phyloP scores from a whole-genome alignment of 164 flowering plant species.

The Macadamia tetraphylla region DNA sequence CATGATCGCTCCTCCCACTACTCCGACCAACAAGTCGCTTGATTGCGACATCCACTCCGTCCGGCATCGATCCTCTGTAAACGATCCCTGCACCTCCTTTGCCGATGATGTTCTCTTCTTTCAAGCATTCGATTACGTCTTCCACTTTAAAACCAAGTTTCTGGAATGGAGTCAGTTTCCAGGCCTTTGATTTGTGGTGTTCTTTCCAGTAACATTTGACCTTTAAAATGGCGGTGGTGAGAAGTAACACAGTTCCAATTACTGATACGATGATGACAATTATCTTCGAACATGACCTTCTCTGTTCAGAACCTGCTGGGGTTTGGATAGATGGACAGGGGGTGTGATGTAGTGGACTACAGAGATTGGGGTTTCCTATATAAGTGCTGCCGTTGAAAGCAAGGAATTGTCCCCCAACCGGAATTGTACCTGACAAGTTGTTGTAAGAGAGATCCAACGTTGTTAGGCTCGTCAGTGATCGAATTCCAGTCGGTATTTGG shows the following conservation, averaged over 20 bases:
- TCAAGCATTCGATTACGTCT: constrained; percentile 73
- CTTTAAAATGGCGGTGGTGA: constrained; percentile 9
- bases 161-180: constrained; percentile 85
- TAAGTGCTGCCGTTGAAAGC: constrained; percentile 56
- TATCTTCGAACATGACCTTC: constrained; percentile 17
- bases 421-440: constrained; percentile 52
- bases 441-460: constrained; percentile 70
- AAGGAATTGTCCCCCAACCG: constrained; percentile 55
- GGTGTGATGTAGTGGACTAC: constrained; percentile 23
- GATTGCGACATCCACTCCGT: constrained; percentile 69
- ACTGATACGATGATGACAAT: constrained; percentile 20
- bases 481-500: constrained; percentile 49
- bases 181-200: constrained; percentile 31
- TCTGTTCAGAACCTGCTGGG: not conserved
- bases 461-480: constrained; percentile 54
- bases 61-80: constrained; percentile 79
- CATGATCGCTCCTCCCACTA: constrained; percentile 50
- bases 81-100: constrained; percentile 95
- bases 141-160: constrained; percentile 63
- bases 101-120: constrained; percentile 86
- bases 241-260: constrained; percentile 13
- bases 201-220: constrained; percentile 20
- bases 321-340: constrained; percentile 21
- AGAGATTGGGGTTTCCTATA: constrained; percentile 69
- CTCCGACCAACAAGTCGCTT: constrained; percentile 53